Conservation (phyloP, 805 yeast genomes). For the Saturnispora halmiae region DNA sequence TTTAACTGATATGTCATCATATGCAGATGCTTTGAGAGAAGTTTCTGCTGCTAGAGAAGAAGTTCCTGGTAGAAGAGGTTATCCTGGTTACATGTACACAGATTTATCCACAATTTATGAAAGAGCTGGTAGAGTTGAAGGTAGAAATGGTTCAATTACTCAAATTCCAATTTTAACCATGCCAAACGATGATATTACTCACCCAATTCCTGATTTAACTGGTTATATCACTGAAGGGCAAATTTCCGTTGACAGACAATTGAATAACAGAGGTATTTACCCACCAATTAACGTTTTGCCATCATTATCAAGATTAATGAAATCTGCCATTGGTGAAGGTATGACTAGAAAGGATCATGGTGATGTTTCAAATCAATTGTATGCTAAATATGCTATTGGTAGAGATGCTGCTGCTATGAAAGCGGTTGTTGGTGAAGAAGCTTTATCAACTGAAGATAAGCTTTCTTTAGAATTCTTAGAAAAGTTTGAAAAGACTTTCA, state of each 20-base stretch:
- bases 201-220: conserved; percentile 99
- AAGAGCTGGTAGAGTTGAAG: conserved; percentile 99
- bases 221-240: conserved; percentile 99
- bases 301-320: conserved; percentile 95
- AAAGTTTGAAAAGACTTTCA: conserved; percentile 93
- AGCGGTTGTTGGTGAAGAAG: conserved; percentile 99
- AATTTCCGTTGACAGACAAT: conserved; percentile 93
- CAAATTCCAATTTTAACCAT: conserved; percentile 97
- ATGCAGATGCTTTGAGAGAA: conserved; percentile 99
- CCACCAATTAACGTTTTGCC: conserved; percentile 99
- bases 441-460: conserved; percentile 94
- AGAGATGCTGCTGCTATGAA: conserved; percentile 99
- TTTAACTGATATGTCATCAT: conserved; percentile 98
- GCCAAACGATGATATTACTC: conserved; percentile 99
- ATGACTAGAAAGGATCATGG: conserved; percentile 99
- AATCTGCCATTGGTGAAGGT: conserved; percentile 99
- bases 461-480: conserved; percentile 95
- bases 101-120: conserved; percentile 98
- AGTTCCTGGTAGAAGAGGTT: conserved; percentile 99
- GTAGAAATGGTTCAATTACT: conserved; percentile 98
- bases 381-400: conserved; percentile 99
- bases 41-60: conserved; percentile 99
- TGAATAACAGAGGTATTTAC: conserved; percentile 92
- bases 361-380: conserved; percentile 97
- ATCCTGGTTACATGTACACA: conserved; percentile 99